Conservation (phyloP, 768 basidiomycete species). For the Podaxis sp. region DNA sequence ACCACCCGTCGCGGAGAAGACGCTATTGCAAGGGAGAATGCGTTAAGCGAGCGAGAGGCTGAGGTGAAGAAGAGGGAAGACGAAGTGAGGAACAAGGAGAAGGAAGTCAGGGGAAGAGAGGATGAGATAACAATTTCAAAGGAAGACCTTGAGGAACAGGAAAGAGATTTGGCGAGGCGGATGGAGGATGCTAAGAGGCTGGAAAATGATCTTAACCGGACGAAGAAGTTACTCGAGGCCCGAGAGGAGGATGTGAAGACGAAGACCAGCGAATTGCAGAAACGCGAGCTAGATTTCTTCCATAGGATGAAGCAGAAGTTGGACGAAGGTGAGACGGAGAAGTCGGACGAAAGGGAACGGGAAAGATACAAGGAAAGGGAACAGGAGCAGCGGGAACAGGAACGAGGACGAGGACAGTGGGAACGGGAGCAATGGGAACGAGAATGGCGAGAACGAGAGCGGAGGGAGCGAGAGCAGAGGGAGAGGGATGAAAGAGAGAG, state of each 20-base stretch:
- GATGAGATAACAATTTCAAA: slow-evolving; percentile 15
- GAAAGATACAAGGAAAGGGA: slow-evolving; percentile 21
- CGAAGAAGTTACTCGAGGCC: slow-evolving; percentile 21
- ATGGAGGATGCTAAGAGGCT: slow-evolving; percentile 15
- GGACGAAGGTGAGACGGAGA: slow-evolving; percentile 10
- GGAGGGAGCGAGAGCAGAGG: slow-evolving; percentile 13
- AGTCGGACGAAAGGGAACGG: slow-evolving; percentile 17
- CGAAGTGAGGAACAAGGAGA: slow-evolving; percentile 18
- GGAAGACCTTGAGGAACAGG: slow-evolving; percentile 14
- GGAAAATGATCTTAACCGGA: slow-evolving; percentile 18
- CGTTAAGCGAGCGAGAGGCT: slow-evolving; percentile 10
- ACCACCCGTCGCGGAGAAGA: slow-evolving; percentile 14
- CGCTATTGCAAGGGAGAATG: not conserved
- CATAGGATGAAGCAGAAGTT: slow-evolving; percentile 9
- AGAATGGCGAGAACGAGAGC: slow-evolving; percentile 12
- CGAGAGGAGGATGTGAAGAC: slow-evolving; percentile 15
- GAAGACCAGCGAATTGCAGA: slow-evolving; percentile 18
- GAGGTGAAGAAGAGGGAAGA: slow-evolving; percentile 16
- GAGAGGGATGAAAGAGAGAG: slow-evolving; percentile 24
- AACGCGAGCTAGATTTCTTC: slow-evolving; percentile 18
- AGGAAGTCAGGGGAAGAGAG: slow-evolving; percentile 14
- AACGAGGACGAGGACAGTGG: not conserved
- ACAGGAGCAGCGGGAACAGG: slow-evolving; percentile 10
- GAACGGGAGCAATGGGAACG: slow-evolving; percentile 20
- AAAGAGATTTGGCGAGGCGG: slow-evolving; percentile 16